Conservation (phyloP, 495 filamentous ascomycete species). For the Pyrenopolyporus hunteri region DNA sequence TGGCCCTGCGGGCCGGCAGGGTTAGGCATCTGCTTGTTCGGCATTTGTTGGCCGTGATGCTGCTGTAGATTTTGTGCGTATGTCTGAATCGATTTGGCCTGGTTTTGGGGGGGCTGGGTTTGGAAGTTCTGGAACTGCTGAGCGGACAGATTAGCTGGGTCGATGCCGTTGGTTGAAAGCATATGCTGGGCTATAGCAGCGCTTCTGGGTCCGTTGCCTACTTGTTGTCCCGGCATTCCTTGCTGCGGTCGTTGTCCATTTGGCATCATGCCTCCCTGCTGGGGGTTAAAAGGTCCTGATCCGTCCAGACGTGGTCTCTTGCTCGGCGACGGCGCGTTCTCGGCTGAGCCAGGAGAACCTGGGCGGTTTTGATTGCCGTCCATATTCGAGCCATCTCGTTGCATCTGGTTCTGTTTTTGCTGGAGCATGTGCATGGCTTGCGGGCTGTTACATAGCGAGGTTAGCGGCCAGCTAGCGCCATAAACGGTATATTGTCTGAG, state of each 20-base stretch:
- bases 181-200: constrained; percentile 63
- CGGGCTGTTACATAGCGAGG: constrained; percentile 52
- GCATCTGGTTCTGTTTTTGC: constrained; percentile 73
- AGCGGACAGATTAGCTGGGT: constrained; percentile 72
- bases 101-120: constrained; percentile 61
- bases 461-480: constrained; percentile 29
- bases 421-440: constrained; percentile 73
- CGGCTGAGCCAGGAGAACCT: constrained; percentile 78
- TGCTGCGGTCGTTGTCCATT: constrained; percentile 77
- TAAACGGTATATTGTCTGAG: background rate
- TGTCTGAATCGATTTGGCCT: constrained; percentile 82
- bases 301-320: constrained; percentile 90
- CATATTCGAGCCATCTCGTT: constrained; percentile 83
- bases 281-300: constrained; percentile 65
- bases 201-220: constrained; percentile 60
- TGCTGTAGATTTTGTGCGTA: constrained; percentile 83
- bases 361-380: constrained; percentile 82
- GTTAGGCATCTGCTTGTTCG: constrained; percentile 66
- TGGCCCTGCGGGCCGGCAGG: constrained; percentile 62
- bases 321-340: constrained; percentile 89
- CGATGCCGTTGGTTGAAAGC: constrained; percentile 77
- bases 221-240: constrained; percentile 74
- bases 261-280: constrained; percentile 73
- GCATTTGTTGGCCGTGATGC: constrained; percentile 80
- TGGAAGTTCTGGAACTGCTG: constrained; percentile 79